Conservation (phyloP, 495 filamentous ascomycete genomes). For the Thozetella sp. region DNA sequence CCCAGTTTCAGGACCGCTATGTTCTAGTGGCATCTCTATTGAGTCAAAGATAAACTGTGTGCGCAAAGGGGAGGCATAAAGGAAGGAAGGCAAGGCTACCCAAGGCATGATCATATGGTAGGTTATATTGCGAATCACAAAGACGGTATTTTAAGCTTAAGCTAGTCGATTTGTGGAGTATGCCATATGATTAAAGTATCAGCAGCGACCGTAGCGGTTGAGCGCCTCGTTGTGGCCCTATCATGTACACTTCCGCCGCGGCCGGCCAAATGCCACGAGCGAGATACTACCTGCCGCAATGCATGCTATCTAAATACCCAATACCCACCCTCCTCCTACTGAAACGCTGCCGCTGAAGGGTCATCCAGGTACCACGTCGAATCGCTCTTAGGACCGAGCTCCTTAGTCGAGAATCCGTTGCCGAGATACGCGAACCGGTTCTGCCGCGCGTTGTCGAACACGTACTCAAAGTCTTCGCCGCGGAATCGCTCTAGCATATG, state of each 20-base stretch:
- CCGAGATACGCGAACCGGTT: slow-evolving; percentile 49
- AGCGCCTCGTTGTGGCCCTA: too few relatives aligned
- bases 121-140: too few relatives aligned
- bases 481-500: slow-evolving; percentile 48
- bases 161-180: too few relatives aligned
- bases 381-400: slow-evolving; percentile 34
- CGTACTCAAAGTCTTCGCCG: slow-evolving; percentile 52
- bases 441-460: slow-evolving; percentile 27
- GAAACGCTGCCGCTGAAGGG: slow-evolving; percentile 6
- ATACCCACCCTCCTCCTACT: background rate
- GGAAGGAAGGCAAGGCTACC: too few relatives aligned
- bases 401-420: slow-evolving; percentile 48
- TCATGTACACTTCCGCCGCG: background rate
- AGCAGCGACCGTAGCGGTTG: too few relatives aligned
- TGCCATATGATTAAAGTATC: too few relatives aligned
- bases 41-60: too few relatives aligned
- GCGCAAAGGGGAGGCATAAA: too few relatives aligned
- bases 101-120: too few relatives aligned
- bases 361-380: slow-evolving; percentile 45
- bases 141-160: too few relatives aligned
- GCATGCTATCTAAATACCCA: background rate
- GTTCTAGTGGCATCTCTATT: too few relatives aligned
- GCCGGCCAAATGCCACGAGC: background rate
- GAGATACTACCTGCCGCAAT: background rate
- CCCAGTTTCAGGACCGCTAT: too few relatives aligned